These are phyloP conservation scores for Eleusine indica DNA, from an alignment of 176 grass and related monocot species.

Conservation along the genomic window DNA sequence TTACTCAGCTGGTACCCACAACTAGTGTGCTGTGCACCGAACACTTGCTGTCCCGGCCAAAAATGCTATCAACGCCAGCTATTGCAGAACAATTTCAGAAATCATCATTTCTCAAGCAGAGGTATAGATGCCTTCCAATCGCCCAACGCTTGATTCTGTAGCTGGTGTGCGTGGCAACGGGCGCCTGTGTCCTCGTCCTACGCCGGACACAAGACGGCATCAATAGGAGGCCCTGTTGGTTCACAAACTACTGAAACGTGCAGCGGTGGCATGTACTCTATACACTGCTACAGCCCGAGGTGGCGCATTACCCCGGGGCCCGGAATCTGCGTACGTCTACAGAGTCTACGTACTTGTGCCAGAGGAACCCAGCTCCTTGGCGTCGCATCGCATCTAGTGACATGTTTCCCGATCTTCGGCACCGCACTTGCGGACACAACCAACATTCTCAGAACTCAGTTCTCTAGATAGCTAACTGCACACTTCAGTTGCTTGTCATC, in stretches of 20 bases:
- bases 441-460: too few species aligned
- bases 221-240: background rate
- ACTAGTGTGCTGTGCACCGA: background rate
- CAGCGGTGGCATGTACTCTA: background rate
- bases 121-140: background rate
- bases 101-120: constrained; percentile 3
- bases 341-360: background rate
- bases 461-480: too few species aligned
- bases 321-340: background rate
- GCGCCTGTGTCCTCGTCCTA: background rate
- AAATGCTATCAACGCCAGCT: background rate
- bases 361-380: background rate
- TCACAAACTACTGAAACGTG: background rate
- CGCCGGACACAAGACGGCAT: background rate
- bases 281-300: background rate
- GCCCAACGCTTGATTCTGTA: background rate
- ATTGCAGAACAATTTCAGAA: background rate
- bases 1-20: background rate
- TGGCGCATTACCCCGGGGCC: background rate
- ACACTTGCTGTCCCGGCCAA: background rate
- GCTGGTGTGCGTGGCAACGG: background rate
- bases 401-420: background rate
- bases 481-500: background rate
- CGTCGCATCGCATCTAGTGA: background rate
- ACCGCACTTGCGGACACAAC: too few species aligned